Evolutionary conservation across 192 early-diverging fungal species (phyloP).

Genomic region (Coemansia sp.): DNA sequence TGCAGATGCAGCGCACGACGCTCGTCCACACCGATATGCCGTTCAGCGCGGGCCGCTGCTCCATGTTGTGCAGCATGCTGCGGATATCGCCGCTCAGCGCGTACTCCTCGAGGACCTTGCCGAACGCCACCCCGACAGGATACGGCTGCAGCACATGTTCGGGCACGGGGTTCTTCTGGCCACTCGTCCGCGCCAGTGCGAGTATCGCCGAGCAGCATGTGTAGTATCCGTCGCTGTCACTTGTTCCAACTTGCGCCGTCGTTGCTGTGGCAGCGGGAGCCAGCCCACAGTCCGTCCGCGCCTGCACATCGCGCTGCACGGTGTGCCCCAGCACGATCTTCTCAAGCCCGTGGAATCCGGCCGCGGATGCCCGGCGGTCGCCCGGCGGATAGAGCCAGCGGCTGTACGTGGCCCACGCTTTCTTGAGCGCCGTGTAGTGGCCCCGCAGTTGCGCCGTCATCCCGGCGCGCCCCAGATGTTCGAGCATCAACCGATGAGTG

Average conservation of each 20-base stretch:
- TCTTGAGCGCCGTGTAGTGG: constrained; percentile 11
- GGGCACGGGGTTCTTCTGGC: not conserved
- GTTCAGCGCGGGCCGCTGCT: constrained; percentile 5
- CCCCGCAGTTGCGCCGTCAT: not conserved
- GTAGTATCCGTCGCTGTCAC: constrained; percentile 3
- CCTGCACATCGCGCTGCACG: constrained; percentile 1
- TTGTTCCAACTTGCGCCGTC: not conserved
- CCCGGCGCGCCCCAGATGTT: constrained; percentile 1
- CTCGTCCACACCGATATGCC: constrained; percentile 23
- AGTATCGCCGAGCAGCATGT: constrained; percentile 9
- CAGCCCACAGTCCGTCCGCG: constrained; percentile 13
- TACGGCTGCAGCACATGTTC: not conserved
- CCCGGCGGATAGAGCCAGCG: constrained; percentile 9
- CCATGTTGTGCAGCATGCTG: constrained; percentile 24
- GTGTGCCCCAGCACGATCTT: constrained; percentile 15
- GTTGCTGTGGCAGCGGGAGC: not conserved
- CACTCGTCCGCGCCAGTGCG: not conserved
- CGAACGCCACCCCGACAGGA: constrained; percentile 12
- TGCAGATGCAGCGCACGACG: constrained; percentile 21
- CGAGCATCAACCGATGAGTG: constrained; percentile 33
- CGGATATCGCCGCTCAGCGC: constrained; percentile 18
- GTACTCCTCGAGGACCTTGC: constrained; percentile 21
- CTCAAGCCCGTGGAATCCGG: constrained; percentile 9
- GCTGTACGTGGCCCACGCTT: constrained; percentile 26
- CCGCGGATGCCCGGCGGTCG: not conserved